Base-by-base conservation (phyloP, 352 stramenopile species). In the Globisporangium viniferum region DNA sequence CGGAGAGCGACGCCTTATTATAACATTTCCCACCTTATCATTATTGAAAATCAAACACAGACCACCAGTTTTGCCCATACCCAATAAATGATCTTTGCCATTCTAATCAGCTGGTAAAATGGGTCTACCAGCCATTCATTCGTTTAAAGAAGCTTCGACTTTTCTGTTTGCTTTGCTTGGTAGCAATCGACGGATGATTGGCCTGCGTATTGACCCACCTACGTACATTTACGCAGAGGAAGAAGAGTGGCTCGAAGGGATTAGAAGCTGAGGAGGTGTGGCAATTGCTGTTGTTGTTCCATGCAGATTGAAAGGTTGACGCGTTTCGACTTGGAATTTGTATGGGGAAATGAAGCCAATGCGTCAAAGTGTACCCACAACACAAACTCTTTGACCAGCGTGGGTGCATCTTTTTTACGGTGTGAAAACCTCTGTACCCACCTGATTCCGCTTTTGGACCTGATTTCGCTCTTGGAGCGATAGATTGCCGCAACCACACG, bases 31-130 rank as follows among this genome's bases (percentile, higher is more conserved):
- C 14, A 14, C 24, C 10, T 56, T 66, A 66, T 66, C 60, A 66
- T 66, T 66, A 66, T 61, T 61, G 18, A 61, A 61, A 61, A 61
- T 51, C 44, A 61, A 36, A 18, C 24, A 36, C 15, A 9, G 22
- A 36, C 29, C 54, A 36, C 29, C 54, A 44, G 51, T 61, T 22
- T 61, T 41, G 54, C 7, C 54, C 15, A 59, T 59, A 22, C 44
- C 24, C 24, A 24, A 24, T 24, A 24, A 24, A 24, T 24, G 1
- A 10, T 44, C 31, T 33, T 33, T 33, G 31, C 31, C 31, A 20
- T 46, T 46, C 14, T 20, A 20, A 46, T 20, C 39, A 46, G 5
- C 4, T 46, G 5, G 15, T 44, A 10, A 6, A 10, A 6, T 15
- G 36, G 18, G 12, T 33, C 5, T 46, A 12, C 14, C 4, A 46